Conservation (phyloP, 2,329 filamentous ascomycete genomes). For the Fusarium sp. region DNA sequence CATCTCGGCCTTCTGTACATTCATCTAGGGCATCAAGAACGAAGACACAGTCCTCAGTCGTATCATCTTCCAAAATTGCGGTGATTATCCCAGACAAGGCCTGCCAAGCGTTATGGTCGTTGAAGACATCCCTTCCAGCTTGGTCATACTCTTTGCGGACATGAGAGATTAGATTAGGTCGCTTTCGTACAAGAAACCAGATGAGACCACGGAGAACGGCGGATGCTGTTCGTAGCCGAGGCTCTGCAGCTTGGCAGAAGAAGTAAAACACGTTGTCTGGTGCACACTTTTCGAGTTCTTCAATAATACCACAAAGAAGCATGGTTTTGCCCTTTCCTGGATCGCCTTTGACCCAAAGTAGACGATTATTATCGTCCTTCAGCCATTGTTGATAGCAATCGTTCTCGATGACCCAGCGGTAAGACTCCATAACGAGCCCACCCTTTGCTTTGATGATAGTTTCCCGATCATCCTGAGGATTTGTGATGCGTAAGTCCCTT, state of each 20-base stretch:
- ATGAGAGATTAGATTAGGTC: conserved; percentile 53
- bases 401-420: too few relatives aligned
- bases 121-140: too few relatives aligned
- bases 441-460: too few relatives aligned
- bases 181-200: conserved; percentile 55
- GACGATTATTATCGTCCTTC: not conserved
- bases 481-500: too few relatives aligned
- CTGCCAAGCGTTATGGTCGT: too few relatives aligned
- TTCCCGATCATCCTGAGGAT: too few relatives aligned
- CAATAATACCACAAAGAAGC: conserved; percentile 50
- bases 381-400: too few relatives aligned
- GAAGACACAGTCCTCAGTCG: not conserved
- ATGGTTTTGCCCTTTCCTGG: conserved; percentile 58
- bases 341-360: conserved; percentile 55
- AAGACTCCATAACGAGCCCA: too few relatives aligned
- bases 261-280: conserved; percentile 44
- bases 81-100: too few relatives aligned
- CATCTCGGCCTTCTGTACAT: conserved; percentile 48
- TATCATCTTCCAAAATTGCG: not conserved
- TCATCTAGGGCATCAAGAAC: conserved; percentile 65
- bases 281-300: conserved; percentile 27
- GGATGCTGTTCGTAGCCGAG: conserved; percentile 54
- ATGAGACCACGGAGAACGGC: conserved; percentile 62
- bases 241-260: conserved; percentile 58
- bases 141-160: conserved; percentile 31